Percentiles rank a stretch among this genome's conserved stretches.
Evolutionary conservation across 148 eudicot genomes (phyloP).

Genomic region (Beta vulgaris): DNA sequence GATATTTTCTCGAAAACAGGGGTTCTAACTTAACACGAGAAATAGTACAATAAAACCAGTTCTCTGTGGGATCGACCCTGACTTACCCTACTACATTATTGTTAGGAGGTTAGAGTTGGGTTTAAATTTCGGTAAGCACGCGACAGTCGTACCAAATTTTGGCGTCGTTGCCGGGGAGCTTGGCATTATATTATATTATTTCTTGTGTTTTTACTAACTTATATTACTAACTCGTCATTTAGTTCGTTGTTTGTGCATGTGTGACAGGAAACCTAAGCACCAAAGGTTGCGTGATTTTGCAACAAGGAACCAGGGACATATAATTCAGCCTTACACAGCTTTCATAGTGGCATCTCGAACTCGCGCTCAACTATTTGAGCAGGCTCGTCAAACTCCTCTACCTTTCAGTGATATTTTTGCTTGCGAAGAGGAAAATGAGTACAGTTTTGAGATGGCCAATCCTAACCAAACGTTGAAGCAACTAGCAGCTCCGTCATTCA

Average conservation of each 20-base stretch:
- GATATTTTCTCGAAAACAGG: no score
- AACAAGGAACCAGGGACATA: not conserved
- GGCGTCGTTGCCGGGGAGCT: no score
- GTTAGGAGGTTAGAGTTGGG: no score
- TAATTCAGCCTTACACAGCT: not conserved
- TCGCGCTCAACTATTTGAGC: not conserved
- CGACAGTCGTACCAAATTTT: no score
- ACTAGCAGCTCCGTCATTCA: not conserved
- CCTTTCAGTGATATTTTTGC: not conserved
- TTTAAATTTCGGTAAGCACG: no score
- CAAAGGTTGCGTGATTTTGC: not conserved
- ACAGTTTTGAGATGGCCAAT: not conserved
- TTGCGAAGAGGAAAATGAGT: not conserved
- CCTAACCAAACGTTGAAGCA: not conserved
- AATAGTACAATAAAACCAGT: no score
- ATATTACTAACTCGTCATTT: not conserved
- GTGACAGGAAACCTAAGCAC: not conserved
- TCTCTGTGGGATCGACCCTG: no score
- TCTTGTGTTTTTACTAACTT: not conserved
- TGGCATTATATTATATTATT: not conserved
- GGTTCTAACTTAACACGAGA: no score
- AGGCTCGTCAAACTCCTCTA: not conserved
- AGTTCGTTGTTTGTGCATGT: not conserved
- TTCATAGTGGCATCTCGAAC: not conserved
- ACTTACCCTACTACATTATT: no score